These are phyloP conservation scores for Kuraishia piskuri DNA, from an alignment of 805 yeast genomes.

Conservation along the genomic window DNA sequence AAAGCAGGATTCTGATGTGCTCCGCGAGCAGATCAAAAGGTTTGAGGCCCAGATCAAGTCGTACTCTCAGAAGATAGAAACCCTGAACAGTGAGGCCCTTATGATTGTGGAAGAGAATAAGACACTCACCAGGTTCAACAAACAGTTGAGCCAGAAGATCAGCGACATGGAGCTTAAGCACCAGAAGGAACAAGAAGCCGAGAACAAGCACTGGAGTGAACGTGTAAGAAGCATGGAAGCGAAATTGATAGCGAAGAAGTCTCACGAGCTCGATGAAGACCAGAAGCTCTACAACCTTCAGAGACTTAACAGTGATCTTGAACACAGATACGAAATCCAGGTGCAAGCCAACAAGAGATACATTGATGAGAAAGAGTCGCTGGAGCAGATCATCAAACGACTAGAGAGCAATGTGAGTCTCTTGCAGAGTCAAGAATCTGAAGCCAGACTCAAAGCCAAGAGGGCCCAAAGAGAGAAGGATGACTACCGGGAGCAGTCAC, in stretches of 20 bases:
- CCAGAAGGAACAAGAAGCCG: slow-evolving; percentile 41
- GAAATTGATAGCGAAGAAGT: slow-evolving; percentile 37
- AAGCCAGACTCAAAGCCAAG: slow-evolving; percentile 31
- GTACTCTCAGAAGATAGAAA: slow-evolving; percentile 19
- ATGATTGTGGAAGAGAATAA: slow-evolving; percentile 61
- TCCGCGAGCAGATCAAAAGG: slow-evolving; percentile 21
- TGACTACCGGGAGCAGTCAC: slow-evolving; percentile 43
- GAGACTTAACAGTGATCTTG: slow-evolving; percentile 45
- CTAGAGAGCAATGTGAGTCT: slow-evolving; percentile 33
- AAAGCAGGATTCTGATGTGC: slow-evolving; percentile 18
- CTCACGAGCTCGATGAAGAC: slow-evolving; percentile 40
- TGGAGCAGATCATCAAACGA: slow-evolving; percentile 40
- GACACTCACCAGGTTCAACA: slow-evolving; percentile 46
- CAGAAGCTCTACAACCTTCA: slow-evolving; percentile 42
- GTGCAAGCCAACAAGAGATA: slow-evolving; percentile 39
- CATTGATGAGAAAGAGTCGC: slow-evolving; percentile 49
- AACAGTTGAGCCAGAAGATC: slow-evolving; percentile 37
- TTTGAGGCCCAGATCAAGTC: slow-evolving; percentile 14
- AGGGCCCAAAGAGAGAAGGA: slow-evolving; percentile 49
- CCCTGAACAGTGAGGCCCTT: slow-evolving; percentile 42
- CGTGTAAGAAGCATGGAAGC: slow-evolving; percentile 46
- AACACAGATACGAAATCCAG: slow-evolving; percentile 43
- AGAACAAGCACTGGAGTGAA: slow-evolving; percentile 46
- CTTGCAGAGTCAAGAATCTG: slow-evolving; percentile 35
- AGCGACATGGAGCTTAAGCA: slow-evolving; percentile 38